phyloP scores from a whole-genome alignment of 2,329 filamentous ascomycete genomes.

The Colletotrichum nymphaeae region DNA sequence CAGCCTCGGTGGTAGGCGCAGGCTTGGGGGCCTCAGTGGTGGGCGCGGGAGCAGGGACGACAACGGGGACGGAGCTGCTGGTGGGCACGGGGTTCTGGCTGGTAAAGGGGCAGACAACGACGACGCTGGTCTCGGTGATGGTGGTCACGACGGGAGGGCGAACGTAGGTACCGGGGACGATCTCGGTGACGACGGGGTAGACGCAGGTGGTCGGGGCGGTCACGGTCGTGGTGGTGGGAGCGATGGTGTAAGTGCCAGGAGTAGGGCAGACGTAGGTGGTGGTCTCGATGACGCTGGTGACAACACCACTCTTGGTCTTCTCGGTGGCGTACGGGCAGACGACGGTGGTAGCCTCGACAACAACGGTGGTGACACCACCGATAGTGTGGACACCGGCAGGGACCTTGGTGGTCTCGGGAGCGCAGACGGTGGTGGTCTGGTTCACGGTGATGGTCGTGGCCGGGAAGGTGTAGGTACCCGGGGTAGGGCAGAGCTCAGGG shows the following conservation, averaged over 20 bases:
- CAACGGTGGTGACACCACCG: constrained; percentile 79
- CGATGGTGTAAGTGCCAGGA: constrained; percentile 81
- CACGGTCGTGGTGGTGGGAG: constrained; percentile 72
- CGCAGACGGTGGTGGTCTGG: constrained; percentile 75
- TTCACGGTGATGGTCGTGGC: constrained; percentile 77
- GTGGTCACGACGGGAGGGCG: constrained; percentile 75
- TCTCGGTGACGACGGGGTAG: constrained; percentile 74
- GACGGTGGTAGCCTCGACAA: constrained; percentile 73
- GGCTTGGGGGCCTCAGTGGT: constrained; percentile 38
- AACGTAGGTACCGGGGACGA: constrained; percentile 79
- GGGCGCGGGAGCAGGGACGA: constrained; percentile 70
- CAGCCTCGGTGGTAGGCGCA: constrained; percentile 40
- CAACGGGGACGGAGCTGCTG: constrained; percentile 61
- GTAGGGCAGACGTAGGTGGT: constrained; percentile 81
- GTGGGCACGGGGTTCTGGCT: constrained; percentile 54
- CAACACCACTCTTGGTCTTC: constrained; percentile 66
- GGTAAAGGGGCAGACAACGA: constrained; percentile 78
- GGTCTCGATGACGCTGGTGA: constrained; percentile 74
- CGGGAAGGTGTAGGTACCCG: constrained; percentile 81
- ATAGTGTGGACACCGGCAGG: constrained; percentile 74
- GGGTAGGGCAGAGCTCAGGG: constrained; percentile 67
- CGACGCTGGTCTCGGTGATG: constrained; percentile 74
- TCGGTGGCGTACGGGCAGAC: constrained; percentile 77
- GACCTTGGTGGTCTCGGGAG: constrained; percentile 69
- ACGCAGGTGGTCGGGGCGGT: constrained; percentile 65